Evolutionary conservation across 805 yeast genomes (phyloP).

Genomic region (Lipomyces sp.): DNA sequence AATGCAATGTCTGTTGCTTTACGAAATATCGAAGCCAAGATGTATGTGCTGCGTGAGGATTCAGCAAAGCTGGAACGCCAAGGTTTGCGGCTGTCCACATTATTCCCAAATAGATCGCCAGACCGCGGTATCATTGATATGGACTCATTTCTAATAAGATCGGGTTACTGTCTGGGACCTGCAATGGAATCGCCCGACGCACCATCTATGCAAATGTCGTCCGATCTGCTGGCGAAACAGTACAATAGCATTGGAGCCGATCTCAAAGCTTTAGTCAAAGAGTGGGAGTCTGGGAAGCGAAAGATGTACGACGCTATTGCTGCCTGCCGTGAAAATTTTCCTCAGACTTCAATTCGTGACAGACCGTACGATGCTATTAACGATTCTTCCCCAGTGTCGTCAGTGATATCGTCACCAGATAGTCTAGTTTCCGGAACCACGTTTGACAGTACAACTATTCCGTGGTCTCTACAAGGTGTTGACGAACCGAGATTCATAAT

Average conservation of each 20-base stretch:
- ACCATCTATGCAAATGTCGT: constrained; percentile 1
- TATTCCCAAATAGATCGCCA: background rate
- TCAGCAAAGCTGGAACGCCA: constrained; percentile 21
- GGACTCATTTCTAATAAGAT: constrained; percentile 19
- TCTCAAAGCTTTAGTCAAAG: constrained; percentile 23
- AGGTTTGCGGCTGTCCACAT: constrained; percentile 8
- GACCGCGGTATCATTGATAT: background rate
- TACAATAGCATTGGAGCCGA: constrained; percentile 33
- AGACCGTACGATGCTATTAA: background rate
- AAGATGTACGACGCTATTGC: constrained; percentile 24
- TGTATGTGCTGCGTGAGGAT: constrained; percentile 34
- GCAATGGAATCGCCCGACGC: constrained; percentile 6
- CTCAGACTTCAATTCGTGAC: background rate
- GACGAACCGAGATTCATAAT: constrained; percentile 7
- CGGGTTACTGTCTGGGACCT: constrained; percentile 11
- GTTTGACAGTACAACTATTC: constrained; percentile 8
- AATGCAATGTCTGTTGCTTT: constrained; percentile 30
- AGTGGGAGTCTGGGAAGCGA: constrained; percentile 35
- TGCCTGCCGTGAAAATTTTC: background rate
- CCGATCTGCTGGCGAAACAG: constrained; percentile 29
- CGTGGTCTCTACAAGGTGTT: constrained; percentile 18
- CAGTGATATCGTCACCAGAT: constrained; percentile 24
- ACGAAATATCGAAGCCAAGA: constrained; percentile 36
- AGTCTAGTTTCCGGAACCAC: constrained; percentile 26
- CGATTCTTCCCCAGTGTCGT: constrained; percentile 14